phyloP scores from a whole-genome alignment of 305 asterid genomes.

The Solanum hybrid region DNA sequence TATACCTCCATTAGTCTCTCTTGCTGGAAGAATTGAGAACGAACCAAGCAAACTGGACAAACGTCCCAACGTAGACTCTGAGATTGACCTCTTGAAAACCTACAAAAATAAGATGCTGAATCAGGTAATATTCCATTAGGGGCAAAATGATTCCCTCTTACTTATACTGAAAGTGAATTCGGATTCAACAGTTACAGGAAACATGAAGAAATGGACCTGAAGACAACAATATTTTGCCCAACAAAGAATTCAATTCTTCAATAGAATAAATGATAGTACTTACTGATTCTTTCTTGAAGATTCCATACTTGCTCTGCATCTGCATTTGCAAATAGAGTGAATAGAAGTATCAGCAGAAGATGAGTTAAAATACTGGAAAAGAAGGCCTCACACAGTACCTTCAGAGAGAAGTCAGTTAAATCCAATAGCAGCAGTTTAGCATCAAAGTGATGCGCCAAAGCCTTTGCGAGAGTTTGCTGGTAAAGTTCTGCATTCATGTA shows the following conservation, averaged over 20 bases:
- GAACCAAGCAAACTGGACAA: conserved; percentile 68
- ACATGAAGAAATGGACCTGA: neutral
- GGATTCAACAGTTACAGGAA: neutral
- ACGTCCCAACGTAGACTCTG: conserved; percentile 64
- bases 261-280: conserved; percentile 16
- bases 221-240: neutral
- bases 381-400: conserved; percentile 38
- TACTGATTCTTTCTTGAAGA: conserved; percentile 60
- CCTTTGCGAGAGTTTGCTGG: conserved; percentile 70
- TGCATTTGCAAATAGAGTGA: conserved; percentile 26
- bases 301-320: conserved; percentile 91
- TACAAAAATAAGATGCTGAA: conserved; percentile 21
- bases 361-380: neutral
- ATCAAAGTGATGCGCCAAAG: conserved; percentile 69
- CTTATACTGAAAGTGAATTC: neutral
- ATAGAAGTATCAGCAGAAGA: conserved; percentile 15
- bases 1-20: conserved; percentile 54
- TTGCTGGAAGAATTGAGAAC: conserved; percentile 46
- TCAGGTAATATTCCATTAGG: conserved; percentile 10
- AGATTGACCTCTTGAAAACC: conserved; percentile 61
- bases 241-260: neutral
- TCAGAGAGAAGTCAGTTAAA: conserved; percentile 59
- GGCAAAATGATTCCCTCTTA: neutral
- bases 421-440: conserved; percentile 78
- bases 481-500: conserved; percentile 41